A percentile compares a stretch with the other conserved stretches of the same genome.
phyloP scores from a whole-genome alignment of 768 basidiomycete genomes.

The Suillus bovinus region DNA sequence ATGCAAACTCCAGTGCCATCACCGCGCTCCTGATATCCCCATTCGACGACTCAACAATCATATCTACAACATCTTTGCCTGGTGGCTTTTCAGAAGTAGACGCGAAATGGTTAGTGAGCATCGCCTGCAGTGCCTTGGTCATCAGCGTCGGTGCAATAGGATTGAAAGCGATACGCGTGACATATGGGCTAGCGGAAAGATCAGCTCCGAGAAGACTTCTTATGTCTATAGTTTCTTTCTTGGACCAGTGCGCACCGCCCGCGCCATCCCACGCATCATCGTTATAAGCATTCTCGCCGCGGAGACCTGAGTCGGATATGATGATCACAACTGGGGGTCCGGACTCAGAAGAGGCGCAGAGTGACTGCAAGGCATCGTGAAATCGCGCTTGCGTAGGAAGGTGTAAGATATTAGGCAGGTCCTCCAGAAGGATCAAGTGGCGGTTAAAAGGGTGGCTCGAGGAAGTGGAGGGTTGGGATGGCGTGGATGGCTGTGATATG shows the following conservation, averaged over 20 bases:
- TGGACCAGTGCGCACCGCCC: conserved; percentile 45
- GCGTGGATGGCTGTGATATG: conserved; percentile 11
- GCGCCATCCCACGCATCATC: conserved; percentile 50
- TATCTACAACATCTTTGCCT: conserved; percentile 67
- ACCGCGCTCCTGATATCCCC: conserved; percentile 94
- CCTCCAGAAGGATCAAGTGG: conserved; percentile 80
- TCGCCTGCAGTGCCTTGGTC: conserved; percentile 68
- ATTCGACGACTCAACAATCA: conserved; percentile 75
- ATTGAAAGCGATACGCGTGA: conserved; percentile 85
- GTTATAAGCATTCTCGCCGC: conserved; percentile 58
- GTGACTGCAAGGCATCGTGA: conserved; percentile 63
- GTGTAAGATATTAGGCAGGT: conserved; percentile 90
- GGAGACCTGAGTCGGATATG: conserved; percentile 77
- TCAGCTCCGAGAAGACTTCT: conserved; percentile 71
- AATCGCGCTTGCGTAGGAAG: conserved; percentile 66
- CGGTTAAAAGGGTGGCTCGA: conserved; percentile 31
- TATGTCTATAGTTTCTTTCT: conserved; percentile 60
- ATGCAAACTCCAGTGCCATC: conserved; percentile 91
- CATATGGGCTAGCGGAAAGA: conserved; percentile 68
- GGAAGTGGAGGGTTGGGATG: conserved; percentile 14
- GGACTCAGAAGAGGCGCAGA: conserved; percentile 38
- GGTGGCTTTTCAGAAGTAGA: conserved; percentile 38
- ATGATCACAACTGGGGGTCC: conserved; percentile 75
- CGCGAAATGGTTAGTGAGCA: conserved; percentile 53
- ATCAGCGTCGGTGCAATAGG: conserved; percentile 88